Base-by-base conservation (phyloP, 1,284 basidiomycete species). In the Vanrija pseudolonga region DNA sequence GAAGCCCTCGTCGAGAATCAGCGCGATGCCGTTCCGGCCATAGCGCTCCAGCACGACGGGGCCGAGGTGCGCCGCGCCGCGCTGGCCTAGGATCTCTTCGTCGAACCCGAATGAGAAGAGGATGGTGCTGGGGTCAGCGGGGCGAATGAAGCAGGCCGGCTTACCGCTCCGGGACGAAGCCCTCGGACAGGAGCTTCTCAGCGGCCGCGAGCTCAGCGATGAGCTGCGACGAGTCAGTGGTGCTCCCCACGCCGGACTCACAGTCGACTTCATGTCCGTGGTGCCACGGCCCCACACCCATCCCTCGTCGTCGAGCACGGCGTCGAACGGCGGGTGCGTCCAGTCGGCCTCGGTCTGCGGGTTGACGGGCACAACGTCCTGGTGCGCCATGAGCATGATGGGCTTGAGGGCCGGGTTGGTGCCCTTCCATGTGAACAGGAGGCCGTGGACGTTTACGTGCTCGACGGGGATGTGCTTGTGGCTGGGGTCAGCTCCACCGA, bases 391-490 rank as follows among this genome's bases (percentile, higher is more conserved):
- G 24, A 40, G 36, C 12, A 46, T 39, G 3, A 86, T 65, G 0
- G 86, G 87, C 66, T 86, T 84, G 46, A 86, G 71, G 5, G 69
- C 64, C 1, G 63, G 42, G 49, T 84, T 75, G 3, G 77, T 77
- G 32, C 86, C 87, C 38, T 77, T 69, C 81, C 84, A 85, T 1
- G 79, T 79, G 62, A 82, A 86, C 0, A 88, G 76, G 9, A 87
- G 68, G 0, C 83, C 86, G 53, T 83, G 83, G 0, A 81, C 80
- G 64, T 86, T 86, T 60, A 88, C 80, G 58, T 81, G 80, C 2
- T 80, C 80, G 43, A 84, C 63, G 37, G 78, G 66, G 4, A 84
- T 74, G 6, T 69, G 72, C 4, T 78, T 66, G 57, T 85, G 81
- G 36, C 84, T 51, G 23, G 14, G 15, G 14, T 22, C 22, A 47